Percentiles rank a stretch among this genome's conserved stretches.
Evolutionary conservation across 768 basidiomycete species (phyloP).

Genomic region (Phylloporus arenicola): DNA sequence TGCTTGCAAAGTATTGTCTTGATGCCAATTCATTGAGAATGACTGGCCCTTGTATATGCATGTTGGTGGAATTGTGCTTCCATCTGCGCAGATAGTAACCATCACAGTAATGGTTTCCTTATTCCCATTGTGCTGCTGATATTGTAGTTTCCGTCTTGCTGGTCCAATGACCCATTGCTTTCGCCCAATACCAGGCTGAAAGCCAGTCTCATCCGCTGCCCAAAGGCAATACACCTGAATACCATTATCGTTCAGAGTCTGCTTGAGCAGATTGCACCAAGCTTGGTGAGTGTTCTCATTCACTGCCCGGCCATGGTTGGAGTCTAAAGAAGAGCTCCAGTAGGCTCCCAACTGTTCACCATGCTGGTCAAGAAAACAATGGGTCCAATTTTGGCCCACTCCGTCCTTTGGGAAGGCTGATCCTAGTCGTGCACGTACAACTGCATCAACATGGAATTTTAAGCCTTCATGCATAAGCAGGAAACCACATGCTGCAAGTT

Average conservation of each 20-base stretch:
- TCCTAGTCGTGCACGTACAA: not conserved
- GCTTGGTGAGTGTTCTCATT: not conserved
- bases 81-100: constrained; percentile 40
- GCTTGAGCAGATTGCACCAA: not conserved
- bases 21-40: constrained; percentile 21
- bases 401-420: not conserved
- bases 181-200: constrained; percentile 5
- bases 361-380: not conserved
- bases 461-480: not conserved
- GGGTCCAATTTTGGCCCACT: not conserved
- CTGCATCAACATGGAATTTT: not conserved
- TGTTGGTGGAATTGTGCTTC: constrained; percentile 31
- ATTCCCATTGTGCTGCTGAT: constrained; percentile 18
- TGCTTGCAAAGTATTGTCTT: constrained; percentile 15
- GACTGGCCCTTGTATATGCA: constrained; percentile 27
- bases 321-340: not conserved
- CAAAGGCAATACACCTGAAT: constrained; percentile 7
- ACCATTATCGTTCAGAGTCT: not conserved
- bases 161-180: constrained; percentile 7
- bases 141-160: constrained; percentile 3
- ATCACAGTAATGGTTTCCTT: constrained; percentile 27
- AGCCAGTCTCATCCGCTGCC: constrained; percentile 17
- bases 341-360: not conserved
- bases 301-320: not conserved
- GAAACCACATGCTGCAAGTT: not conserved